A percentile compares a stretch with the other conserved stretches of the same genome.
Conservation (phyloP, 2,329 filamentous ascomycete species). For the Cadophora gregata region DNA sequence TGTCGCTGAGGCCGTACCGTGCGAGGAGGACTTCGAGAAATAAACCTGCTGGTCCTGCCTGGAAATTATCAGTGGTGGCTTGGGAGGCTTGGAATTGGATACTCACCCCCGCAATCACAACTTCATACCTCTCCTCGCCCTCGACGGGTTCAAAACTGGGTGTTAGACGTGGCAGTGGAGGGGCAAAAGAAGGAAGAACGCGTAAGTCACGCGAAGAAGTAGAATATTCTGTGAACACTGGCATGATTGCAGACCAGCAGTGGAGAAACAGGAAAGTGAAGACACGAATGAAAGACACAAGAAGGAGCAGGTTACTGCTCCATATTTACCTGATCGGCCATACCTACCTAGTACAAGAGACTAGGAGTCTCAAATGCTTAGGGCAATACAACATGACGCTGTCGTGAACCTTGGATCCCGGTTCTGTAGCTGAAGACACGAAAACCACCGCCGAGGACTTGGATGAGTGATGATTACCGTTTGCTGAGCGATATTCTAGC, state of each 20-base stretch:
- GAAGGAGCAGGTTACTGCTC: not conserved
- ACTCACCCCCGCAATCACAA: slow-evolving; percentile 49
- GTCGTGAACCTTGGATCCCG: slow-evolving; percentile 16
- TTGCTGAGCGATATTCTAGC: slow-evolving; percentile 5
- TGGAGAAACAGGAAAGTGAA: not conserved
- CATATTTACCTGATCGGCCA: not conserved
- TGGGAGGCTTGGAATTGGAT: not conserved
- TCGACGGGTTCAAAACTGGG: slow-evolving; percentile 32
- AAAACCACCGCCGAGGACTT: not conserved
- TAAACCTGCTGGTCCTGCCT: slow-evolving; percentile 51
- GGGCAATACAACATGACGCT: not conserved
- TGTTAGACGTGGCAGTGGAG: slow-evolving; percentile 47
- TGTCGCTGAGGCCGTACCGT: slow-evolving; percentile 50
- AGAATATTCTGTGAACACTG: slow-evolving; percentile 48
- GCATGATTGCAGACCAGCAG: slow-evolving; percentile 40
- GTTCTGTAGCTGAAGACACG: not conserved
- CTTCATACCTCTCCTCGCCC: slow-evolving; percentile 48
- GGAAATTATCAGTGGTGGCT: not conserved
- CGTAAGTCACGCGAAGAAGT: slow-evolving; percentile 47
- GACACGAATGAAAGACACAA: not conserved
- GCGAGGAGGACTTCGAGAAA: slow-evolving; percentile 50
- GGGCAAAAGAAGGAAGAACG: slow-evolving; percentile 48
- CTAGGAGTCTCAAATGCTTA: not conserved
- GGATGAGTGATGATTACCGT: slow-evolving; percentile 14
- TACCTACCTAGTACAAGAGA: not conserved